These are phyloP conservation scores for Wickerhamiella occidentalis DNA, from an alignment of 805 yeast genomes.

Conservation along the genomic window DNA sequence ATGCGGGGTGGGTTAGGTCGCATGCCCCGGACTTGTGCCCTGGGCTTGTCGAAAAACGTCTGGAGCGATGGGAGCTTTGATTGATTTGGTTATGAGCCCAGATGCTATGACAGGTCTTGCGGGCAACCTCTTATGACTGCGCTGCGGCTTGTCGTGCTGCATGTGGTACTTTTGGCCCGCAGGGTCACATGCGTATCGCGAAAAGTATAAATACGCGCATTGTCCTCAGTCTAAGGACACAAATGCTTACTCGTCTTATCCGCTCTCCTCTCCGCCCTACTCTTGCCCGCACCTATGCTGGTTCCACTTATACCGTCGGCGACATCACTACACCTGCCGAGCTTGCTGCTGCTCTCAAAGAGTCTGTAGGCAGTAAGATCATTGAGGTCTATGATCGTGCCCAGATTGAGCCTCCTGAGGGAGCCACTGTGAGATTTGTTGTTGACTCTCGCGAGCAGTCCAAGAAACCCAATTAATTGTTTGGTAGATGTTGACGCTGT, in stretches of 20 bases:
- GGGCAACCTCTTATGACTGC: too few relatives aligned
- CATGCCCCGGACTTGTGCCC: background rate
- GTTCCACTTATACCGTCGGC: constrained; percentile 2
- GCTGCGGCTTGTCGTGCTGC: background rate
- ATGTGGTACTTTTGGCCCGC: background rate
- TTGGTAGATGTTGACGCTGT: too few relatives aligned
- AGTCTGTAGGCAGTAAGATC: background rate
- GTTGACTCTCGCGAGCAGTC: background rate
- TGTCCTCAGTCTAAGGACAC: too few relatives aligned
- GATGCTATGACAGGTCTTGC: too few relatives aligned
- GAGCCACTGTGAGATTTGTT: background rate
- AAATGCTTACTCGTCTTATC: background rate
- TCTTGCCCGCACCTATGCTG: background rate
- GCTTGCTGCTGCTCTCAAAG: constrained; percentile 1
- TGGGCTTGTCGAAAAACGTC: too few relatives aligned
- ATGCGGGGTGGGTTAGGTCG: constrained; percentile 1
- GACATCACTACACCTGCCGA: background rate
- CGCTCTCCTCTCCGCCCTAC: background rate
- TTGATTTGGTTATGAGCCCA: too few relatives aligned
- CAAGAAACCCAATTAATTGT: background rate
- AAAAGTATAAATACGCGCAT: background rate
- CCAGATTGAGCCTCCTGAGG: constrained; percentile 1
- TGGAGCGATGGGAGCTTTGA: too few relatives aligned
- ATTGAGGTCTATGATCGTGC: constrained; percentile 3
- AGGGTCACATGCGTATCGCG: background rate